Evolutionary conservation across 345 rosid species (phyloP).

Genomic region (Gynandropsis gynandra): DNA sequence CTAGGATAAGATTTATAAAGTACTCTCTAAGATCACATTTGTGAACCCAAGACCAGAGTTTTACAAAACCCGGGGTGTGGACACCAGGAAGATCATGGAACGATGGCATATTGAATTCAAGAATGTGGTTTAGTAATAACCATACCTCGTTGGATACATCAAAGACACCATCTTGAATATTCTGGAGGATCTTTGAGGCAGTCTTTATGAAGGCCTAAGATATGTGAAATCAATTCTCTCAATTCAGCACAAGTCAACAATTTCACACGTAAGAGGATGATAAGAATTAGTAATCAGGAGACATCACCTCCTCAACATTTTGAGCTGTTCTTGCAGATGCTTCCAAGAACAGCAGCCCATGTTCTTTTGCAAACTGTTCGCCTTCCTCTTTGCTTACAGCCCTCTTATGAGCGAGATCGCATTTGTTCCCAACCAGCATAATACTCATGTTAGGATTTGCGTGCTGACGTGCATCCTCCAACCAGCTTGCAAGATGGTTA

Average conservation of each 20-base stretch:
- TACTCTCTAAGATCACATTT: too few relatives aligned
- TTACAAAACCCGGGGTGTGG: too few relatives aligned
- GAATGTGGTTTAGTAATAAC: background rate
- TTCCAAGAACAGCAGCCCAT: conserved; percentile 82
- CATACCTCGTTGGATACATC: conserved; percentile 85
- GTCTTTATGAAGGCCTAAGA: conserved; percentile 83
- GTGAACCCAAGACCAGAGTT: too few relatives aligned
- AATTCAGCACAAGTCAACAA: background rate
- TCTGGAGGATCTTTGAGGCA: conserved; percentile 85
- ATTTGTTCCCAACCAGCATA: conserved; percentile 87
- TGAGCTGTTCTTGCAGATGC: conserved; percentile 99
- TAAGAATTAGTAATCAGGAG: background rate
- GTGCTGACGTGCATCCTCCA: conserved; percentile 96
- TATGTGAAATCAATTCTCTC: background rate
- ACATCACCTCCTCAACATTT: conserved; percentile 85
- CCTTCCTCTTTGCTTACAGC: conserved; percentile 99
- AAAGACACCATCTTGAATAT: conserved; percentile 80
- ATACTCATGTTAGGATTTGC: conserved; percentile 97
- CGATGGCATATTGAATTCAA: too few relatives aligned
- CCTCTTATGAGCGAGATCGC: conserved; percentile 81
- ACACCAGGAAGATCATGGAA: too few relatives aligned
- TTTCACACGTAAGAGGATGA: background rate
- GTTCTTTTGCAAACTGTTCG: conserved; percentile 92
- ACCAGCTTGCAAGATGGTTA: conserved; percentile 96
- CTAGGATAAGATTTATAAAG: too few relatives aligned